Evolutionary conservation across 129 eudicot genomes (phyloP), one percentile per base, ranked within the genome.

Genomic region (Lonicera japonica): DNA sequence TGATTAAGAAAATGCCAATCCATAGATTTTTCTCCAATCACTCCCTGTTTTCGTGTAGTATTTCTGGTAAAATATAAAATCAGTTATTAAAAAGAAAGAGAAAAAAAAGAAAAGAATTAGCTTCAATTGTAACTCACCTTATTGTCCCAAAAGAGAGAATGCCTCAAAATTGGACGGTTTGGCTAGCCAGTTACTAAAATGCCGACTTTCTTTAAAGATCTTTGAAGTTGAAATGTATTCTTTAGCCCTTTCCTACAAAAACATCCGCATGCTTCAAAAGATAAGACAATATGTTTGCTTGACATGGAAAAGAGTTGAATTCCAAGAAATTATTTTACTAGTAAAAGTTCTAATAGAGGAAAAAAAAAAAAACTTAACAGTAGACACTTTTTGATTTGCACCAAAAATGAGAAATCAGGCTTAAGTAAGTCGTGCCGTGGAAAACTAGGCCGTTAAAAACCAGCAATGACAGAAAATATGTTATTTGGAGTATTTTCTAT

Each of bases 171-270:
- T 76, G 22, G 73, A 68, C 18, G 97, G 94, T 75, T 86, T 87
- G 65, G 68, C 67, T 25, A 79, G 86, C 97, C 97, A 90, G 66
- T 81, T 80, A 68, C 82, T 70, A 58, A 90, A 84, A 60, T 76
- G 83, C 14, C 83, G 90, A 69, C 95, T 81, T 59, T 55, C 86
- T 72, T 86, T 86, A 55, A 90, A 71, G 29, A 79, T 55, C 84
- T 73, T 81, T 51, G 90, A 81, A 25, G 83, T 78, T 67, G 73
- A 70, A 58, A 60, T 60, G 67, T 90, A 90, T 39, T 77, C 85
- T 47, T 56, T 75, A 46, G 91, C 82, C 63, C 60, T 66, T 56
- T 79, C 94, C 97, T 90, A 79, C 67, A 73, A 54, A 68, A 59
- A 17, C 73, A 38, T 46, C 24, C 36, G 6, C 2, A 69, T 53